Base-by-base conservation (phyloP, 225 moss, liverwort and hornwort genomes). In the Polytrichum formosum region DNA sequence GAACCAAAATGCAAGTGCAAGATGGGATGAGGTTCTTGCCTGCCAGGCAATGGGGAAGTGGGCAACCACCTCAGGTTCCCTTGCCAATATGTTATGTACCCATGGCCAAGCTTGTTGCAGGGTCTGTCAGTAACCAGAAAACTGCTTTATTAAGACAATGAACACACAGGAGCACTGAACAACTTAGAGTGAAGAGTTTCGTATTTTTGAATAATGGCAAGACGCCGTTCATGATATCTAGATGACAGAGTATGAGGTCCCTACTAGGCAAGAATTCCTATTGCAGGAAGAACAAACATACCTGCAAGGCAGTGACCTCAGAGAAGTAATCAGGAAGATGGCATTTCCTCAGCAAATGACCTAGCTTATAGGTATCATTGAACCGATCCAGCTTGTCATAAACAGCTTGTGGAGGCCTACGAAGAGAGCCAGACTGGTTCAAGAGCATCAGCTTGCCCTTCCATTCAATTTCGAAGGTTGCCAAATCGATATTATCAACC, bases 391-490 rank as follows among this genome's bases (percentile, higher is more conserved):
- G 70, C 69, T 94, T 91, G 67, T 86, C 85, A 73, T 90, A 76
- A 46, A 84, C 83, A 71, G 80, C 75, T 75, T 83, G 88, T n/a
- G 91, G 85, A 68, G 98, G 94, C 78, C 82, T 81, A 72, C 94
- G 85, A 18, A 88, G 61, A 65, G 90, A 87, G 55, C 88, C 94
- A 68, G 88, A 77, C 73, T 90, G 90, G 56, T 94, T 90, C 65
- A 99, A 73, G 80, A 92, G 80, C 92, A 99, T 99, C 70, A 99
- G 81, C 78, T 90, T 92, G 22, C 98, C 98, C 70, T 90, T 92
- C 94, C 92, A 99, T 55, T 94, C 94, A 37, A 76, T 75, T 67
- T 86, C 88, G 67, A 87, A 83, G 65, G 74, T 78, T 61, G 85
- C 80, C 70, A 86, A 74, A 53, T 71, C 76, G 72, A 90, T 85